A percentile compares a stretch with the other conserved stretches of the same genome.
These are phyloP conservation scores for Trichoderma sp. DNA, from an alignment of 2,329 filamentous ascomycete species.

Conservation along the genomic window DNA sequence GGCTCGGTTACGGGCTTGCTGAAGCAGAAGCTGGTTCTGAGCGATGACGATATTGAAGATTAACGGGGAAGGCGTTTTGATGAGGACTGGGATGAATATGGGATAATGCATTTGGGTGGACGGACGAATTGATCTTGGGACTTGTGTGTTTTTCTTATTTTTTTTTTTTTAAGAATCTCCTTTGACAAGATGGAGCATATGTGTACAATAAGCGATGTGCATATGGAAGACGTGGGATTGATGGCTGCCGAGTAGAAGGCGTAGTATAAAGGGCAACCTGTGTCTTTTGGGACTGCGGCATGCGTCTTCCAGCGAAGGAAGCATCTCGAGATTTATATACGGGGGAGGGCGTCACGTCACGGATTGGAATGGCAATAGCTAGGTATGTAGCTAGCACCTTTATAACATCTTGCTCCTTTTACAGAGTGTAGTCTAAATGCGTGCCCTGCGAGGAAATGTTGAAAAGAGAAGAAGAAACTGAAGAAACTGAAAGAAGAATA, in stretches of 20 bases:
- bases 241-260: not conserved
- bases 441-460: conserved; percentile 32
- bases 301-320: not conserved
- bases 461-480: conserved; percentile 27
- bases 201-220: not conserved
- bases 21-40: conserved; percentile 67
- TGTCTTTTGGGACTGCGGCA: not conserved
- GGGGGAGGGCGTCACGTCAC: not conserved
- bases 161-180: not conserved
- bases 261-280: not conserved
- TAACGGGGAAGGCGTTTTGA: conserved; percentile 30
- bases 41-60: conserved; percentile 84
- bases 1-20: conserved; percentile 41
- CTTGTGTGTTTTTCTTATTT: not conserved
- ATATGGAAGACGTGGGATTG: not conserved
- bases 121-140: not conserved
- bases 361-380: not conserved
- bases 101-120: not conserved
- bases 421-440: not conserved
- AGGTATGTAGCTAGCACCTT: not conserved
- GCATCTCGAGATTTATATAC: not conserved
- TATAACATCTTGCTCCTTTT: not conserved
- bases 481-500: not conserved
- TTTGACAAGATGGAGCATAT: not conserved
- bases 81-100: not conserved